Conservation (phyloP, 805 yeast genomes). For the Pichia nakasei region DNA sequence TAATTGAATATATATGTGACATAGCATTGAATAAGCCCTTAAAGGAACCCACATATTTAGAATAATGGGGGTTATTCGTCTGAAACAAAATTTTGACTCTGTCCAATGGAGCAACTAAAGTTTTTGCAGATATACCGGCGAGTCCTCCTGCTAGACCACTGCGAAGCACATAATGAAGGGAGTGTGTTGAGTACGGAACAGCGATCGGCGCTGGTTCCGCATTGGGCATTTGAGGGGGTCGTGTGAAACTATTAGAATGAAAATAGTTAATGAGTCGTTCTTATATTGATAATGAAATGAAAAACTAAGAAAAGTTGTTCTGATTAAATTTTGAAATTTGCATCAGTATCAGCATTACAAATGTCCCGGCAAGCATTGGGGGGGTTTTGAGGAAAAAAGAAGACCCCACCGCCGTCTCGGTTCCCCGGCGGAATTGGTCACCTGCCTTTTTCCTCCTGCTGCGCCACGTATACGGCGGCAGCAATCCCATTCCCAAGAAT, state of each 20-base stretch:
- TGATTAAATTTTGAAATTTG: too few species aligned
- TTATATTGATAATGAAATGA: too few species aligned
- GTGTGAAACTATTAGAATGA: not conserved
- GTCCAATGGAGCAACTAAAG: constrained; percentile 91
- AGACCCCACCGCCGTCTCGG: not conserved
- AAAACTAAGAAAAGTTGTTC: too few species aligned
- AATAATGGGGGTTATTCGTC: constrained; percentile 85
- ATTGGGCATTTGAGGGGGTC: not conserved
- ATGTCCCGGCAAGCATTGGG: too few species aligned
- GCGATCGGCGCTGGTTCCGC: not conserved
- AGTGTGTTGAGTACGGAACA: not conserved
- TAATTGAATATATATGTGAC: constrained; percentile 49
- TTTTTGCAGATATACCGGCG: constrained; percentile 95
- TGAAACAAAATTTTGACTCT: constrained; percentile 92
- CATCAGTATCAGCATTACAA: too few species aligned
- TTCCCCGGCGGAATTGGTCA: not conserved
- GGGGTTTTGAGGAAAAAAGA: too few species aligned
- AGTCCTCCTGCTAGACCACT: constrained; percentile 92
- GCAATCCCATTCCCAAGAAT: not conserved
- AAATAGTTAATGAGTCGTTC: too few species aligned
- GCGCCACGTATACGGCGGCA: not conserved
- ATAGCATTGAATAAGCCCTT: constrained; percentile 71
- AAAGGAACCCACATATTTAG: constrained; percentile 70
- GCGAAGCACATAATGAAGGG: constrained; percentile 37
- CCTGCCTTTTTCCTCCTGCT: not conserved